Conservation (phyloP, 495 filamentous ascomycete genomes). For the Podospora appendiculata region DNA sequence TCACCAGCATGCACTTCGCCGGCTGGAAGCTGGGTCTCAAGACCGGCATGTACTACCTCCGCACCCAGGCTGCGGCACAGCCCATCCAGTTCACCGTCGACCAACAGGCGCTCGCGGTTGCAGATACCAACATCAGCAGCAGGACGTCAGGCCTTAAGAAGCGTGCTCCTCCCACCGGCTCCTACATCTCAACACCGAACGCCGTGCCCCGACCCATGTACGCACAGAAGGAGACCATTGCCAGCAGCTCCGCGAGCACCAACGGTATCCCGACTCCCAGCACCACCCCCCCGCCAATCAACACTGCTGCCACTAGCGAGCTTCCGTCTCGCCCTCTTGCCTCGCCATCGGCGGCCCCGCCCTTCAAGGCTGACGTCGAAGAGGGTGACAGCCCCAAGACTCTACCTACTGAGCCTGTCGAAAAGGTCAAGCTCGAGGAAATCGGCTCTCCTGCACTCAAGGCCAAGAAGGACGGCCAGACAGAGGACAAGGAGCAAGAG, state of each 20-base stretch:
- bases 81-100: conserved; percentile 99
- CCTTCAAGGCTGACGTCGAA: conserved; percentile 59
- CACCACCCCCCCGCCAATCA: conserved; percentile 47
- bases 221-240: conserved; percentile 25
- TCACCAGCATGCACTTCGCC: conserved; percentile 98
- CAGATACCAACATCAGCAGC: conserved; percentile 73
- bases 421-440: conserved; percentile 48
- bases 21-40: conserved; percentile 99
- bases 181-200: conserved; percentile 40
- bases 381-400: conserved; percentile 72
- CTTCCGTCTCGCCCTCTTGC: conserved; percentile 35
- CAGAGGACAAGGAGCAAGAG: conserved; percentile 52
- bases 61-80: conserved; percentile 91
- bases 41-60: conserved; percentile 99
- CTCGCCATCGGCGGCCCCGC: conserved; percentile 38
- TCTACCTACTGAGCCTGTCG: conserved; percentile 59
- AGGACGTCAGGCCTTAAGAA: conserved; percentile 55
- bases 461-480: conserved; percentile 39
- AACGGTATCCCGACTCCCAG: conserved; percentile 59
- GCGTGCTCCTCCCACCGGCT: conserved; percentile 49
- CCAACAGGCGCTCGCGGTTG: conserved; percentile 87
- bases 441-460: conserved; percentile 45
- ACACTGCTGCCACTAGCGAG: conserved; percentile 22
- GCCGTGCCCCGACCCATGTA: conserved; percentile 34
- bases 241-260: conserved; percentile 17